These are phyloP conservation scores for Fusarium sororula DNA, from an alignment of 2,329 filamentous ascomycete species.

Conservation along the genomic window DNA sequence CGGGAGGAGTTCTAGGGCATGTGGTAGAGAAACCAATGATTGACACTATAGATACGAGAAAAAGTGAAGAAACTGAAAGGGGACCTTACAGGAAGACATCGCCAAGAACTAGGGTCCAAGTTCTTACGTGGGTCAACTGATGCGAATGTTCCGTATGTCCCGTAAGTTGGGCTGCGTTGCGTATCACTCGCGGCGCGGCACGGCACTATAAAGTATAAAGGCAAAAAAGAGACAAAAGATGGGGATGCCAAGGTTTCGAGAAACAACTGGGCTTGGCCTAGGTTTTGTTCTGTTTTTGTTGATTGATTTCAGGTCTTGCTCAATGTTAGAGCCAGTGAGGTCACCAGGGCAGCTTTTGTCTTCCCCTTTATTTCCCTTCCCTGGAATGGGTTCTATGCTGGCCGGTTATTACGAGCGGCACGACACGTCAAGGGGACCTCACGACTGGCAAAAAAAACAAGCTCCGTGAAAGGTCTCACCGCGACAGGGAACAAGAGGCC, in stretches of 20 bases:
- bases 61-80: slow-evolving; percentile 18
- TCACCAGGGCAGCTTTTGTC: slow-evolving; percentile 1
- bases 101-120: slow-evolving; percentile 30
- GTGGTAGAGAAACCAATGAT: neutral
- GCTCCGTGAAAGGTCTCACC: neutral
- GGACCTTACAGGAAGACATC: slow-evolving; percentile 36
- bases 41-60: neutral
- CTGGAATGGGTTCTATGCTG: neutral
- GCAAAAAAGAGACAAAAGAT: neutral
- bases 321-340: slow-evolving; percentile 11
- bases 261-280: slow-evolving; percentile 1
- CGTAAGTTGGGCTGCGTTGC: neutral
- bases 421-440: slow-evolving; percentile 26
- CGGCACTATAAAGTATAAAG: slow-evolving; percentile 11
- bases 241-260: slow-evolving; percentile 22
- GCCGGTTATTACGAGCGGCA: slow-evolving; percentile 10
- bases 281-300: slow-evolving; percentile 19
- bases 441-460: neutral
- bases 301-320: neutral
- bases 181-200: slow-evolving; percentile 14
- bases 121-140: slow-evolving; percentile 10
- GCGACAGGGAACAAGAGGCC: slow-evolving; percentile 23
- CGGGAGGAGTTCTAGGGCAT: neutral
- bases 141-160: neutral
- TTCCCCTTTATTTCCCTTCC: slow-evolving; percentile 31